Evolutionary conservation across 441 rosid species (phyloP).

Genomic region (Gossypium gossypioides): DNA sequence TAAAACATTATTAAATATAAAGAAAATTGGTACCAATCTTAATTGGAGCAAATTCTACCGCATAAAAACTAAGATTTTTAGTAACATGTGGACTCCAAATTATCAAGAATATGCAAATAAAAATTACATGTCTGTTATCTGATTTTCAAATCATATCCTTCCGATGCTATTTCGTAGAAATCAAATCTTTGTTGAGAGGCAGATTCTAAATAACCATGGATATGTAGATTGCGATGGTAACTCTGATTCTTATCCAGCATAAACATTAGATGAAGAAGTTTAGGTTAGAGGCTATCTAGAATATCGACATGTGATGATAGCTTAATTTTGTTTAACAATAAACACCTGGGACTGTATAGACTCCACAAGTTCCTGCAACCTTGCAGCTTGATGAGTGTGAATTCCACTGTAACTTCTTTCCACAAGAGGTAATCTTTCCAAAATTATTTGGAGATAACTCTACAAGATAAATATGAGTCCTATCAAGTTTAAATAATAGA

Average conservation of each 20-base stretch:
- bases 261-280: background rate
- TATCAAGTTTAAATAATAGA: background rate
- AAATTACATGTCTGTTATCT: background rate
- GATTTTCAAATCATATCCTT: background rate
- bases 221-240: background rate
- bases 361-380: conserved; percentile 85
- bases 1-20: conserved; percentile 2
- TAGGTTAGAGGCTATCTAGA: background rate
- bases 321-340: background rate
- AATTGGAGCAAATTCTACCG: background rate
- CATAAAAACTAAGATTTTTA: background rate
- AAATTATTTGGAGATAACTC: conserved; percentile 90
- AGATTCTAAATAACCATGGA: background rate
- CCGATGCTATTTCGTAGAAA: background rate
- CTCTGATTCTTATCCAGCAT: background rate
- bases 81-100: background rate
- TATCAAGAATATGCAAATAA: background rate
- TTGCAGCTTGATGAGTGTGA: conserved; percentile 69
- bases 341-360: conserved; percentile 85
- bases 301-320: background rate
- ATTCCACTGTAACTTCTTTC: conserved; percentile 72
- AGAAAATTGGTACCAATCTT: background rate
- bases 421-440: conserved; percentile 63
- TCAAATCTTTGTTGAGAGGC: background rate
- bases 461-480: conserved; percentile 15